A percentile compares a stretch with the other conserved stretches of the same genome.
Conservation (phyloP, 2,329 filamentous ascomycete species). For the Colletotrichum graminicola region DNA sequence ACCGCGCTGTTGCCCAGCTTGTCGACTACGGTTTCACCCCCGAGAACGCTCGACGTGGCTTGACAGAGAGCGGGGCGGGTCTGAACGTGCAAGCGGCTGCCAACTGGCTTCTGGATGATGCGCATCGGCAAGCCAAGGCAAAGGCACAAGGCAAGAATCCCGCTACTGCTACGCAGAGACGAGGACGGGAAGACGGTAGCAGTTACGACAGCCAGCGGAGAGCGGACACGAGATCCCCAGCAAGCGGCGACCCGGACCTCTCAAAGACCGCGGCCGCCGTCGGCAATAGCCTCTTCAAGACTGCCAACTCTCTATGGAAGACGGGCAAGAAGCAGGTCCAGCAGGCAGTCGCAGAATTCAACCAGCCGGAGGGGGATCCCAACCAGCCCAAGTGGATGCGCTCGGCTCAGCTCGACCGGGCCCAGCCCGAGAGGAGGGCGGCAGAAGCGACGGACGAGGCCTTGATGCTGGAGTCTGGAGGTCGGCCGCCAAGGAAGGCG, state of each 20-base stretch:
- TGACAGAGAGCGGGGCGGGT: constrained; percentile 84
- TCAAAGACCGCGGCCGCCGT: constrained; percentile 85
- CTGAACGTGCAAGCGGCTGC: constrained; percentile 88
- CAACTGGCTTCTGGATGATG: constrained; percentile 90
- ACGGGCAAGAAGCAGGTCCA: constrained; percentile 92
- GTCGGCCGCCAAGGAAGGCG: constrained; percentile 62
- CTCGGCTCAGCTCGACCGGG: constrained; percentile 65
- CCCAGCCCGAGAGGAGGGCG: constrained; percentile 51
- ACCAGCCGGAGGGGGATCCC: constrained; percentile 77
- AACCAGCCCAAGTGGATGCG: constrained; percentile 97
- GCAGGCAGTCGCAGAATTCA: constrained; percentile 90
- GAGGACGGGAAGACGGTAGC: constrained; percentile 52
- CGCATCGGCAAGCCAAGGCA: constrained; percentile 84
- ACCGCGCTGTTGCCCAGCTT: constrained; percentile 86
- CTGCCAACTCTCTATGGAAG: constrained; percentile 95
- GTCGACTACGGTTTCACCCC: constrained; percentile 95
- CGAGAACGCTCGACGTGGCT: constrained; percentile 83
- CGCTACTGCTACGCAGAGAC: constrained; percentile 53
- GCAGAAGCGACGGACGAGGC: constrained; percentile 76
- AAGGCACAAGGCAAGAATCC: constrained; percentile 70
- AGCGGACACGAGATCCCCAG: constrained; percentile 68
- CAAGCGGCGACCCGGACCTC: constrained; percentile 76
- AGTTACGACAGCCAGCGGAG: constrained; percentile 43
- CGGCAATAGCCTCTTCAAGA: constrained; percentile 88
- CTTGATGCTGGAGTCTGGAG: constrained; percentile 80